A percentile compares a stretch with the other conserved stretches of the same genome.
These are phyloP conservation scores for Ogataea pignaliae DNA, from an alignment of 805 yeast genomes.

Conservation along the genomic window DNA sequence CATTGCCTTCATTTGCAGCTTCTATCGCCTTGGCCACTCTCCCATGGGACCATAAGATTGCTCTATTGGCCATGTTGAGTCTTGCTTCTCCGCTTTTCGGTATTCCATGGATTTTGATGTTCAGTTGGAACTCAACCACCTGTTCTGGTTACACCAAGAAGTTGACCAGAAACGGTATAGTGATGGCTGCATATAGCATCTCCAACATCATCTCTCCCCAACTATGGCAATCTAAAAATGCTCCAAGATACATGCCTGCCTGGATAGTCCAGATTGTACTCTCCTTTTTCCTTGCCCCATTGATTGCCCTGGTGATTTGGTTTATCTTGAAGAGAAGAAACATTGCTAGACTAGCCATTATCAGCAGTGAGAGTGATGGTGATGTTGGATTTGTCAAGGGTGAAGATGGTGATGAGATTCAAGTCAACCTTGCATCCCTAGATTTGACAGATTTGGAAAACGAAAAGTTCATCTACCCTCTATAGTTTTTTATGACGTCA, in stretches of 20 bases:
- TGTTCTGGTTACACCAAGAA: constrained; percentile 49
- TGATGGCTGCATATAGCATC: constrained; percentile 44
- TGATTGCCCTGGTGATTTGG: constrained; percentile 39
- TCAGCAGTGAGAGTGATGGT: constrained; percentile 17
- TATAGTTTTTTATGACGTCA: constrained; percentile 19
- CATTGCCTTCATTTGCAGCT: constrained; percentile 36
- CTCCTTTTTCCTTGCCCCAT: constrained; percentile 45
- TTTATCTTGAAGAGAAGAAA: constrained; percentile 43
- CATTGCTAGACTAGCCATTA: constrained; percentile 28
- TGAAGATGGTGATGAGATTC: constrained; percentile 22
- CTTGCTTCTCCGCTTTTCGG: constrained; percentile 40
- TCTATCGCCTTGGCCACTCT: constrained; percentile 42
- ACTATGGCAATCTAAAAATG: constrained; percentile 38
- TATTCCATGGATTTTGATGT: constrained; percentile 23
- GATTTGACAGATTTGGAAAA: constrained; percentile 55
- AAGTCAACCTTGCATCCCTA: constrained; percentile 39
- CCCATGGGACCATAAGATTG: constrained; percentile 41
- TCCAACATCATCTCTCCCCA: constrained; percentile 55
- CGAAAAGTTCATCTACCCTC: constrained; percentile 46
- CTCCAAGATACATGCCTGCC: constrained; percentile 43
- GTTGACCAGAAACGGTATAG: constrained; percentile 42
- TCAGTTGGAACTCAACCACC: constrained; percentile 25
- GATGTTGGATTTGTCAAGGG: constrained; percentile 27
- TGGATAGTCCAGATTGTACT: constrained; percentile 55
- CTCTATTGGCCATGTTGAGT: constrained; percentile 42